Evolutionary conservation across 345 rosid genomes (phyloP), one percentile per base, ranked within the genome.

Genomic region (Sonneratia caseolaris): DNA sequence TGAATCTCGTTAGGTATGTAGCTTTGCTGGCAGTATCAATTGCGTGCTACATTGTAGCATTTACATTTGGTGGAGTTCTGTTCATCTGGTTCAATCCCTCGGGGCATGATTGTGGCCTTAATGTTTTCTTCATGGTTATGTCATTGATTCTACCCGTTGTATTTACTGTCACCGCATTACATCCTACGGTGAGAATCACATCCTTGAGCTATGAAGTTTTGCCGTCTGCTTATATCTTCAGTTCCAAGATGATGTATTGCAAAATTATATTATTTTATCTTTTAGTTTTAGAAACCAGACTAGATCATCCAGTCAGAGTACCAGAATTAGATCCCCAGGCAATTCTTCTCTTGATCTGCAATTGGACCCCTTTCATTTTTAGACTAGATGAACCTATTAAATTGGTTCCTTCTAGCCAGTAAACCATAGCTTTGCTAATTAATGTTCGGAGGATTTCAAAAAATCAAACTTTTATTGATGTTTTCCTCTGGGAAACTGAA

Each of bases 41-140:
- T 48, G 92, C 59, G 70, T 95, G 99, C 87, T 95, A 95, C 78
- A 73, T 95, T 22, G 94, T 76, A 15, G 87, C 99, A 70, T 95
- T 84, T 76, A 73, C 87, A 12, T 80, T 92, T 79, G 89, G 97
- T 67, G 99, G 96, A 70, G 64, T 92, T 64, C 49, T 95, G 79
- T 92, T 95, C 83, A 86, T 92, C n/a, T 92, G 99, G 99, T 95
- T 95, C 79, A 86, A 92, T 80, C 99, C 99, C 57, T 88, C 98
- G n/a, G 94, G 99, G 61, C 77, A 92, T 43, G 94, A 90, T 71
- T 95, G 99, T 27, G 93, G 97, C 70, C 91, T 95, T 53, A 95
- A 95, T 71, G 80, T 92, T 77, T 95, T 92, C 91, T 95, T 95
- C 85, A 81, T 95, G 37, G 88, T 88, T 73, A 82, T 91, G 97